Evolutionary conservation across 345 rosid species (phyloP).

Genomic region (Arabidopsis suecica): DNA sequence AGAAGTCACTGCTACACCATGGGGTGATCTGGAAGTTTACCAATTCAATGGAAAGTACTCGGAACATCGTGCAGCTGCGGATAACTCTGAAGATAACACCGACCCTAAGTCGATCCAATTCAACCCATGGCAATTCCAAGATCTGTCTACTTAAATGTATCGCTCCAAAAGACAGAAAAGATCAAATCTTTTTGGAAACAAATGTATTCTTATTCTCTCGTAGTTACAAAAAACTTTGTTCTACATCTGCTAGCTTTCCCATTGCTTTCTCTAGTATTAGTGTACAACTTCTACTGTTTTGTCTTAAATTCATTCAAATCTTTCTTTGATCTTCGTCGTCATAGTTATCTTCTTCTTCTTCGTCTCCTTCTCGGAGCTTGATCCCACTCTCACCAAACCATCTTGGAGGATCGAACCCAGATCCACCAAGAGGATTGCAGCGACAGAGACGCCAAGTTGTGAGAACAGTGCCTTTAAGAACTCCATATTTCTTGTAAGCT

Average conservation of each 20-base stretch:
- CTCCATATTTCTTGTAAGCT: constrained; percentile 92
- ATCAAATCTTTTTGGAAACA: constrained; percentile 33
- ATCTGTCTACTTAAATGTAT: constrained; percentile 40
- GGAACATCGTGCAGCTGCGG: constrained; percentile 58
- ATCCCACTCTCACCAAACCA: constrained; percentile 74
- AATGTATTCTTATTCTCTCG: constrained; percentile 37
- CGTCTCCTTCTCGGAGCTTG: constrained; percentile 44
- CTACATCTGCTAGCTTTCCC: constrained; percentile 7
- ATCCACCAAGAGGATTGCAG: constrained; percentile 93
- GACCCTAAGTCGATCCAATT: constrained; percentile 53
- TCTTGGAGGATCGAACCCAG: constrained; percentile 90
- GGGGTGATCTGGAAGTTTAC: constrained; percentile 88
- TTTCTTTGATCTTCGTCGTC: constrained; percentile 24
- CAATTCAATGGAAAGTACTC: constrained; percentile 73
- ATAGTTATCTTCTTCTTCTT: constrained; percentile 32
- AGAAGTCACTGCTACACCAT: constrained; percentile 75
- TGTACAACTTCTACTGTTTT: constrained; percentile 30
- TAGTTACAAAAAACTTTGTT: constrained; percentile 28
- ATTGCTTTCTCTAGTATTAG: constrained; percentile 33
- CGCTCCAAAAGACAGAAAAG: constrained; percentile 21
- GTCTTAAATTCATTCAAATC: neutral
- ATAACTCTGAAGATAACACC: constrained; percentile 53
- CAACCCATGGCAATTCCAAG: constrained; percentile 77
- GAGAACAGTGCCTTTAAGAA: constrained; percentile 69
- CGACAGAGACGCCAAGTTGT: constrained; percentile 91